Base-by-base conservation (phyloP, 768 basidiomycete genomes). In the Panus rudis region DNA sequence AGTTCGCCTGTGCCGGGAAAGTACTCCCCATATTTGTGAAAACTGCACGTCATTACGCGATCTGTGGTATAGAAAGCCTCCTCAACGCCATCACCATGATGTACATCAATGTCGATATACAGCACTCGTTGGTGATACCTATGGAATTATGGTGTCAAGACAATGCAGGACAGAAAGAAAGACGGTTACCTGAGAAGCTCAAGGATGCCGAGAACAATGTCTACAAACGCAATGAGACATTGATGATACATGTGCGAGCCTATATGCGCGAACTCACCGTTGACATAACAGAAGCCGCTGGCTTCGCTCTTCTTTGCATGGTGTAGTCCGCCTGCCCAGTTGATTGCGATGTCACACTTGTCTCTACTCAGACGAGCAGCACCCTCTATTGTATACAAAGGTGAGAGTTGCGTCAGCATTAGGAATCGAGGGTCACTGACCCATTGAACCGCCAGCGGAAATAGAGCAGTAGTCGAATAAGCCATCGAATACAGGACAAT, bases 251-350 rank as follows among this genome's bases (percentile, higher is more conserved):
- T 24, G 19, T 30, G 7, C 23, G 8, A 19, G n/a, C 24, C 45
- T 33, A 28, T 19, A 38, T 26, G 35, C 31, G 28, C 27, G n/a
- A 37, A 53, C 71, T 30, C 46, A 92, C 92, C 94, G 56, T 98
- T 98, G 33, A 98, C 90, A 61, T 98, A 99, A 67, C 96, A 99
- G 64, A 99, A 99, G 2, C 96, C 96, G 54, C 90, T 93, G 0
- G 96, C 96, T 66, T 99, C 96, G 33, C 92, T 91, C 71, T 98
- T 99, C 69, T 98, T 99, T 3, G 96, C 92, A 59, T 99, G 96
- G 62, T 99, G 96, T 34, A 99, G 70, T 13, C 96, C 96, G 12
- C 96, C 96, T 7, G 96, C 94, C 96, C 96, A 99, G 58, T 99
- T 99, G 43, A 99, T 81, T 3, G 96, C 96, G 53, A 98, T 98